Evolutionary conservation across 208 protist genomes (phyloP), one percentile per base, ranked within the genome.

Genomic region (Vickermania ingenoplastis): DNA sequence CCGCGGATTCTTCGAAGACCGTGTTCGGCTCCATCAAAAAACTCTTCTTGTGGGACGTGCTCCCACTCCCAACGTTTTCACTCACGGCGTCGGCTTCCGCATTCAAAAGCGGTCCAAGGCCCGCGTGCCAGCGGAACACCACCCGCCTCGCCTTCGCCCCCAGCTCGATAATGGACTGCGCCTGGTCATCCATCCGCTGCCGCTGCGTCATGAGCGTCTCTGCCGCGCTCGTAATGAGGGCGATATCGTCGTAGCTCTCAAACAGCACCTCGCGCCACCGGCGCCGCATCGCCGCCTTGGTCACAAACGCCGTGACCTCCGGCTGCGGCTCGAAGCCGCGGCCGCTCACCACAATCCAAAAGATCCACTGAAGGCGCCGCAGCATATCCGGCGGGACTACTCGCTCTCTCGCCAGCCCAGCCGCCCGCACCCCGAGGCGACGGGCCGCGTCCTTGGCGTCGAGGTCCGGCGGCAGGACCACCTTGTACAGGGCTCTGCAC

Each of bases 341-440:
- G 56, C 22, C 63, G 57, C 61, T 45, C 14, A 80, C 74, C 30
- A 28, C 64, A 31, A 80, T 48, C 27, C 55, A 53, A 59, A 75
- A 73, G 23, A 80, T 29, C 74, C 74, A 80, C 53, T 63, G 62
- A 1, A 75, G 22, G n/a, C 74, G 61, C 5, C 56, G 31, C 26
- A 27, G 21, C 13, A 60, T 52, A 13, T 41, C n/a, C 0, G 17
- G 52, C 0, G 61, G 23, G 2, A 69, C 53, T 1, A 41, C 24
- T 28, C 62, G 41, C 7, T 80, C 62, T 14, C 55, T 36, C n/a
- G 67, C 49, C 17, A 75, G 22, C 5, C 31, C 26, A 7, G 31
- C 41, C n/a, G 64, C 59, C 17, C 59, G 60, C 41, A 26, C 61
- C 17, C 31, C 22, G 4, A 67, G 67, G 3, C 63, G 60, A 22